Evolutionary conservation across 371 early-diverging fungal genomes (phyloP).

Genomic region (Mucor piriformis): DNA sequence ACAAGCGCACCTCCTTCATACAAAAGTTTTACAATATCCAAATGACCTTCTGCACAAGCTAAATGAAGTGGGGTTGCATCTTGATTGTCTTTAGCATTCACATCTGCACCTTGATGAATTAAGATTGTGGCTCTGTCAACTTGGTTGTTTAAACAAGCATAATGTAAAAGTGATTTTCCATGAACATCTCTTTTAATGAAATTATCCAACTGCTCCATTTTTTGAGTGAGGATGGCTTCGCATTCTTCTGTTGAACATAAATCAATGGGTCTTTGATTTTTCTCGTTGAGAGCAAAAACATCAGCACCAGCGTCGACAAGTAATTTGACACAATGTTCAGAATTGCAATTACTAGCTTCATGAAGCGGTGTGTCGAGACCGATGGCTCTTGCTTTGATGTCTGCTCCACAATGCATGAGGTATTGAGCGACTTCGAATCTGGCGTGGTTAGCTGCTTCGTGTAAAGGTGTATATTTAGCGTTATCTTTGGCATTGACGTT

Average conservation of each 20-base stretch:
- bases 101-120: slow-evolving; percentile 73
- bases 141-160: slow-evolving; percentile 28
- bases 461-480: slow-evolving; percentile 71
- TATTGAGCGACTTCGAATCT: slow-evolving; percentile 59
- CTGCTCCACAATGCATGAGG: slow-evolving; percentile 57
- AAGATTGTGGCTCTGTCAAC: slow-evolving; percentile 1
- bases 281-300: slow-evolving; percentile 59
- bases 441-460: slow-evolving; percentile 70
- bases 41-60: slow-evolving; percentile 70
- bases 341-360: slow-evolving; percentile 77
- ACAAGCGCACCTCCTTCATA: slow-evolving; percentile 75
- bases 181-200: slow-evolving; percentile 30
- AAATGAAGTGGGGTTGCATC: slow-evolving; percentile 82
- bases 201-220: slow-evolving; percentile 43
- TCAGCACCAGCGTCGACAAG: slow-evolving; percentile 67
- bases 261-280: slow-evolving; percentile 60
- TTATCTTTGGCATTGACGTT: slow-evolving; percentile 64
- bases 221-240: slow-evolving; percentile 22
- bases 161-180: slow-evolving; percentile 38
- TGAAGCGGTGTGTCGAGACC: slow-evolving; percentile 80
- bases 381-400: slow-evolving; percentile 63
- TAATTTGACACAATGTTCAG: slow-evolving; percentile 58
- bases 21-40: slow-evolving; percentile 62
- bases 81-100: slow-evolving; percentile 71
- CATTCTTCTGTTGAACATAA: slow-evolving; percentile 49